Evolutionary conservation across 768 basidiomycete genomes (phyloP).

Genomic region (Kondoa malvinella): DNA sequence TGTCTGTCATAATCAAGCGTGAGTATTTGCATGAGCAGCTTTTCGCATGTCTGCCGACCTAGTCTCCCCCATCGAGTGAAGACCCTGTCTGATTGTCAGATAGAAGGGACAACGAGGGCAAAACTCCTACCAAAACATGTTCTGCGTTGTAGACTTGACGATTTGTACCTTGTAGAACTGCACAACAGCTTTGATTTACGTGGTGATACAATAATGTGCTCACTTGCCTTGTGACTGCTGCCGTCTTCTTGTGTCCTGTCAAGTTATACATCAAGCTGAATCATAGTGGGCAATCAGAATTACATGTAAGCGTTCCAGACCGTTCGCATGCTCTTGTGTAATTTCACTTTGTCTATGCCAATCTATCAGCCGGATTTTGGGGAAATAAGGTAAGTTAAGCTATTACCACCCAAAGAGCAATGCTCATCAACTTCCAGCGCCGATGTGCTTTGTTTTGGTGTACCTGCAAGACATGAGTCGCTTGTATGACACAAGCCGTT

Average conservation of each 20-base stretch:
- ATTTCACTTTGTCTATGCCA: background rate
- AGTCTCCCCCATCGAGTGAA: background rate
- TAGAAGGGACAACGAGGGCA: background rate
- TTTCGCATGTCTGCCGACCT: background rate
- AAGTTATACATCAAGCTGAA: background rate
- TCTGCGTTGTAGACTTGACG: conserved; percentile 3
- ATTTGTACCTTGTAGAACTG: background rate
- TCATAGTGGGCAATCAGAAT: background rate
- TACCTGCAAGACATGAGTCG: background rate
- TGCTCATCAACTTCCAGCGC: background rate
- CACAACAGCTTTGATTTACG: too few species aligned
- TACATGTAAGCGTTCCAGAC: background rate
- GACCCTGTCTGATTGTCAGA: background rate
- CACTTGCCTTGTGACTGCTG: background rate
- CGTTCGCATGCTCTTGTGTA: background rate
- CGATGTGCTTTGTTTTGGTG: background rate
- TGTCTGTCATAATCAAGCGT: background rate
- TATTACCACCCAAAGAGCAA: background rate
- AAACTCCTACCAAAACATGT: background rate
- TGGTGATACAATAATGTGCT: too few species aligned
- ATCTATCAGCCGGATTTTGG: too few species aligned
- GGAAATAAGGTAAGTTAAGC: too few species aligned
- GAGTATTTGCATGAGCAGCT: background rate
- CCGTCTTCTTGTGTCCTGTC: background rate
- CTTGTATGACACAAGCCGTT: background rate